Conservation (phyloP, 768 basidiomycete genomes). For the Mycena metata region DNA sequence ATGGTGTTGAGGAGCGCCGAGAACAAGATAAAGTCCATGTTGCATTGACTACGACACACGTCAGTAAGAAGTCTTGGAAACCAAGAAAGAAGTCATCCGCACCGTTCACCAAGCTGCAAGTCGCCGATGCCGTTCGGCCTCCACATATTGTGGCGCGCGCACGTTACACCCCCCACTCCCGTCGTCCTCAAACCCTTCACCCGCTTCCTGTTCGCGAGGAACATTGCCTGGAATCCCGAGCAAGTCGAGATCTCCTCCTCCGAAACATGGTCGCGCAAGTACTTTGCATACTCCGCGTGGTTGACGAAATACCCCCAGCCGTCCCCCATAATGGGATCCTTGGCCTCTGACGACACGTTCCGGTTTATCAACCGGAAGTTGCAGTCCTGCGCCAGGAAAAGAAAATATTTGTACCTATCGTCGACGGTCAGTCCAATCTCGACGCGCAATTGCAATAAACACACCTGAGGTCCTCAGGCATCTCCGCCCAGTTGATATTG, state of each 20-base stretch:
- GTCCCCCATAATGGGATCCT: constrained; percentile 5
- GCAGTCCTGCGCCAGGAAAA: constrained; percentile 17
- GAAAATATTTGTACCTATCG: constrained; percentile 5
- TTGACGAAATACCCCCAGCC: constrained; percentile 9
- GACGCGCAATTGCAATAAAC: not conserved
- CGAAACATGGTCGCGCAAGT: not conserved
- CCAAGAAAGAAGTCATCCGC: too few relatives aligned
- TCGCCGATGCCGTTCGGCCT: constrained; percentile 34
- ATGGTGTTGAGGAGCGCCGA: constrained; percentile 13
- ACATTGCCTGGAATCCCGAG: constrained; percentile 24
- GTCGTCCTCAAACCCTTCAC: constrained; percentile 18
- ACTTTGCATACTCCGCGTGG: not conserved
- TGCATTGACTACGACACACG: constrained; percentile 11
- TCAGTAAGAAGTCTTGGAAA: too few relatives aligned
- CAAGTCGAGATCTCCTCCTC: constrained; percentile 22
- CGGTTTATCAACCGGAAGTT: constrained; percentile 12
- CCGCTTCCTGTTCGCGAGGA: constrained; percentile 16
- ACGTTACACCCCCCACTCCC: constrained; percentile 29
- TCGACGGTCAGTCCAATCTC: not conserved
- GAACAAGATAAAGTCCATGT: constrained; percentile 40
- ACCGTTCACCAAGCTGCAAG: constrained; percentile 34
- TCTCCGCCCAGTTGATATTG: not conserved
- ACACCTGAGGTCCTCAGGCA: not conserved
- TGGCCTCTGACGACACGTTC: not conserved
- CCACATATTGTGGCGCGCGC: constrained; percentile 33